A percentile compares a stretch with the other conserved stretches of the same genome.
Conservation (phyloP, 495 filamentous ascomycete species). For the Tuber microsphaerosporum region DNA sequence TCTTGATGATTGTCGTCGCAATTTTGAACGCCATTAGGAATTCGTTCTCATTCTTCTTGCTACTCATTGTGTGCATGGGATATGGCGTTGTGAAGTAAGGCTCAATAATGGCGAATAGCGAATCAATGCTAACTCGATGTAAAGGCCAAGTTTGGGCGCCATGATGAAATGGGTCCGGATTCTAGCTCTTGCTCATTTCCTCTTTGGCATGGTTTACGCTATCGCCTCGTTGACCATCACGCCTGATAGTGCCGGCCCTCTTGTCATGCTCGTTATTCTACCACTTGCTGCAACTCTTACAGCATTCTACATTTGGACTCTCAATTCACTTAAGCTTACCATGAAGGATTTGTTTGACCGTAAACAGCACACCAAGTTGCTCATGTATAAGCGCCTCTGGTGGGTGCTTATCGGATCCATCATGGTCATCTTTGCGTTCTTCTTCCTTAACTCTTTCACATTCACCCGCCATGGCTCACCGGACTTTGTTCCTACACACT, state of each 20-base stretch:
- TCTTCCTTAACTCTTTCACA: slow-evolving; percentile 87
- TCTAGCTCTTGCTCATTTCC: slow-evolving; percentile 82
- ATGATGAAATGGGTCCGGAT: slow-evolving; percentile 93
- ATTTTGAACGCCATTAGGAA: slow-evolving; percentile 89
- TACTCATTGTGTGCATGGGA: slow-evolving; percentile 98
- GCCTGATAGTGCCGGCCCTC: slow-evolving; percentile 72
- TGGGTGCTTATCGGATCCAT: slow-evolving; percentile 92
- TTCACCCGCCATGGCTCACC: slow-evolving; percentile 76
- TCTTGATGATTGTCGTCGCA: slow-evolving; percentile 79
- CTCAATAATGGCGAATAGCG: background rate
- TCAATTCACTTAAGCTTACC: slow-evolving; percentile 87
- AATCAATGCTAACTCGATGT: slow-evolving; percentile 4
- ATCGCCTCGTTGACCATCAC: slow-evolving; percentile 83
- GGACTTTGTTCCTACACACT: slow-evolving; percentile 88
- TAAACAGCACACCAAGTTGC: slow-evolving; percentile 84
- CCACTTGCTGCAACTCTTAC: slow-evolving; percentile 88
- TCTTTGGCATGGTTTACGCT: slow-evolving; percentile 90
- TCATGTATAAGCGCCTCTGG: slow-evolving; percentile 99
- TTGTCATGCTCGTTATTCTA: slow-evolving; percentile 91
- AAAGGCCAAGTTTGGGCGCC: slow-evolving; percentile 66
- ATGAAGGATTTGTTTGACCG: slow-evolving; percentile 92
- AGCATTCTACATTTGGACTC: slow-evolving; percentile 97
- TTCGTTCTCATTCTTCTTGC: slow-evolving; percentile 96
- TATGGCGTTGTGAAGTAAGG: slow-evolving; percentile 84
- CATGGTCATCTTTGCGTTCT: slow-evolving; percentile 92